Percentiles rank a stretch among this genome's conserved stretches.
Conservation (phyloP, 306 rosid genomes). For the Trichosanthes cucumerina region DNA sequence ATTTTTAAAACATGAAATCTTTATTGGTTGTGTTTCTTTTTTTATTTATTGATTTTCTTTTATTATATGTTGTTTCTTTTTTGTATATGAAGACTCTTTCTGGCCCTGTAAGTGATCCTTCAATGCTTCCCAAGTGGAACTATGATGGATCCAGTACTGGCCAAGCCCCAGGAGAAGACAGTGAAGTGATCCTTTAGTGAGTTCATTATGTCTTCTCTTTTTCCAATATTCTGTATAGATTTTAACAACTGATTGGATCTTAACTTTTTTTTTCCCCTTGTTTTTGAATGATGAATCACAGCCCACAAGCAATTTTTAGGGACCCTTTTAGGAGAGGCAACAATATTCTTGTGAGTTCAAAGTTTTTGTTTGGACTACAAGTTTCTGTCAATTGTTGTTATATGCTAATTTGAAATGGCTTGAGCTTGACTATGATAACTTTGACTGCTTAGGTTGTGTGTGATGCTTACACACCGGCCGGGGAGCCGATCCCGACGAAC, state of each 20-base stretch:
- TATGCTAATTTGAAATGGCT: not conserved
- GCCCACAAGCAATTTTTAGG: slow-evolving; percentile 86
- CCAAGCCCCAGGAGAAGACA: slow-evolving; percentile 85
- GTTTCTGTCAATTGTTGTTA: not conserved
- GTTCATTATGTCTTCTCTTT: not conserved
- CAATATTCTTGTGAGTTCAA: slow-evolving; percentile 47
- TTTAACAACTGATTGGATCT: not conserved
- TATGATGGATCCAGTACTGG: slow-evolving; percentile 92
- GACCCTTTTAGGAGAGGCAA: slow-evolving; percentile 86
- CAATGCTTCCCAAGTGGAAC: slow-evolving; percentile 82
- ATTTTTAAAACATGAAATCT: not conserved
- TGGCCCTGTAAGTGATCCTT: slow-evolving; percentile 59
- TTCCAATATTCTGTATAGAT: not conserved
- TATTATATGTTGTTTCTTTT: not conserved
- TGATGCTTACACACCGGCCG: slow-evolving; percentile 36
- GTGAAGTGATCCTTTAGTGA: slow-evolving; percentile 83
- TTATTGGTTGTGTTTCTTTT: not conserved
- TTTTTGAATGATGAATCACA: slow-evolving; percentile 14
- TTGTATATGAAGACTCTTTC: slow-evolving; percentile 49
- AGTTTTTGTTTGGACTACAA: not conserved
- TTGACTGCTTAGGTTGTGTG: slow-evolving; percentile 27
- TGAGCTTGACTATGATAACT: not conserved
- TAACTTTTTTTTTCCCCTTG: not conserved
- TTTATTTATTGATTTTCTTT: not conserved
- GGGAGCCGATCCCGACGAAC: slow-evolving; percentile 46